phyloP scores from a whole-genome alignment of 2,329 filamentous ascomycete genomes.

The Colletotrichum tropicicola region DNA sequence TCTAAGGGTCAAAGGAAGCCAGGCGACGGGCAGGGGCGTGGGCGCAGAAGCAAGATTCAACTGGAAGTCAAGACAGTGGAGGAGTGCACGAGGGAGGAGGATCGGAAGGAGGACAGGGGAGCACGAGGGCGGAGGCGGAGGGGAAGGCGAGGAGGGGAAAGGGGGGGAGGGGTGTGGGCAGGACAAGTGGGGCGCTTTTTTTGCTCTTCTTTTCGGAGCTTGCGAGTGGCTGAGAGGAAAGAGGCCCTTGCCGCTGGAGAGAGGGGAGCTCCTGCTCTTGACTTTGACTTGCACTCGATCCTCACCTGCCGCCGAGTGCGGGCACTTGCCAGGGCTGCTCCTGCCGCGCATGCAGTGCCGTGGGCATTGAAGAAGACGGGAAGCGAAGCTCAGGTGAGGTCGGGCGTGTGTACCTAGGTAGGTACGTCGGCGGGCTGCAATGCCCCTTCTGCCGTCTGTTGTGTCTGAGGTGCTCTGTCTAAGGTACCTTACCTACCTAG shows the following conservation, averaged over 20 bases:
- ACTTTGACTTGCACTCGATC: neutral
- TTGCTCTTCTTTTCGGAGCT: constrained; percentile 26
- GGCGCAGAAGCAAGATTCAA: constrained; percentile 4
- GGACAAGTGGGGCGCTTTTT: neutral
- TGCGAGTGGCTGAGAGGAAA: constrained; percentile 23
- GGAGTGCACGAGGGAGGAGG: neutral
- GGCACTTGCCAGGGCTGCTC: neutral
- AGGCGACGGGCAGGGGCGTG: constrained; percentile 8
- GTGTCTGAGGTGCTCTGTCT: too few species aligned
- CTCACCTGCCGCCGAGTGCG: neutral
- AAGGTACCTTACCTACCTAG: too few species aligned
- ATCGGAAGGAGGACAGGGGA: constrained; percentile 16
- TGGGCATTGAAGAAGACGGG: too few species aligned
- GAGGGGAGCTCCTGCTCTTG: neutral
- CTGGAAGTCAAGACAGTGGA: neutral
- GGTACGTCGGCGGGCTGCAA: too few species aligned
- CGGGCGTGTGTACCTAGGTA: too few species aligned
- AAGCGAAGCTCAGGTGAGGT: too few species aligned
- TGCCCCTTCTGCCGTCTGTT: too few species aligned
- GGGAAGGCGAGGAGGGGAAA: neutral
- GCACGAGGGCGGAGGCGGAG: neutral
- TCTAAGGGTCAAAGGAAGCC: constrained; percentile 18
- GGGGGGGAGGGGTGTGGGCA: constrained; percentile 3
- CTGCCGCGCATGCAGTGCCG: too few species aligned
- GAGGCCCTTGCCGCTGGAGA: constrained; percentile 1